Evolutionary conservation across 108 stramenopile genomes (phyloP).

Genomic region (Chaetoceros muelleri): DNA sequence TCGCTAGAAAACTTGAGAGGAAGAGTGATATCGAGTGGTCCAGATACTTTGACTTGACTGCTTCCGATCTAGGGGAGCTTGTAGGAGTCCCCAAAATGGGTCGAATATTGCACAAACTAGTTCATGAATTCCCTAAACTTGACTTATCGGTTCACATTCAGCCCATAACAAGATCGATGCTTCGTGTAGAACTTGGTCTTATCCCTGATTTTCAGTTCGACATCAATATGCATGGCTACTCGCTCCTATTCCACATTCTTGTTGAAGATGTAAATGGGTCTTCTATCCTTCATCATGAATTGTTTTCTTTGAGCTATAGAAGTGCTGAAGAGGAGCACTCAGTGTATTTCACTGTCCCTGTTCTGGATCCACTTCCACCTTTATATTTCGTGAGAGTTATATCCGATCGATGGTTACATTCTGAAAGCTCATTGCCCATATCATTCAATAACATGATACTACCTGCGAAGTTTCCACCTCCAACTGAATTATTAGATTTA

Average conservation of each 20-base stretch:
- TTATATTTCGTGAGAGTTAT: conserved; percentile 93
- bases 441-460: conserved; percentile 94
- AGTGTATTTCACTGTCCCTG: conserved; percentile 87
- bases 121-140: conserved; percentile 92
- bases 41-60: conserved; percentile 86
- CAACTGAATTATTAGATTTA: conserved; percentile 93
- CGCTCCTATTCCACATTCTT: conserved; percentile 86
- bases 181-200: conserved; percentile 87
- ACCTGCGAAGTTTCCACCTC: conserved; percentile 92
- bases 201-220: conserved; percentile 92
- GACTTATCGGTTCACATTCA: conserved; percentile 92
- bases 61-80: conserved; percentile 95
- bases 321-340: conserved; percentile 80
- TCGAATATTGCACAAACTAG: conserved; percentile 89
- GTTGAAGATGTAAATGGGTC: conserved; percentile 97
- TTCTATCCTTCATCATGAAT: conserved; percentile 91
- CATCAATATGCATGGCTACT: conserved; percentile 84
- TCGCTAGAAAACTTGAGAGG: conserved; percentile 90
- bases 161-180: conserved; percentile 92
- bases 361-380: conserved; percentile 94
- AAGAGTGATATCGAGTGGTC: conserved; percentile 96
- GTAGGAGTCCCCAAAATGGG: conserved; percentile 98
- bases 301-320: conserved; percentile 68
- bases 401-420: conserved; percentile 95
- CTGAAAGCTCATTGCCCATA: conserved; percentile 82